Evolutionary conservation across 1,139 yeast species (phyloP).

Genomic region (Scheffersomyces stambukii): DNA sequence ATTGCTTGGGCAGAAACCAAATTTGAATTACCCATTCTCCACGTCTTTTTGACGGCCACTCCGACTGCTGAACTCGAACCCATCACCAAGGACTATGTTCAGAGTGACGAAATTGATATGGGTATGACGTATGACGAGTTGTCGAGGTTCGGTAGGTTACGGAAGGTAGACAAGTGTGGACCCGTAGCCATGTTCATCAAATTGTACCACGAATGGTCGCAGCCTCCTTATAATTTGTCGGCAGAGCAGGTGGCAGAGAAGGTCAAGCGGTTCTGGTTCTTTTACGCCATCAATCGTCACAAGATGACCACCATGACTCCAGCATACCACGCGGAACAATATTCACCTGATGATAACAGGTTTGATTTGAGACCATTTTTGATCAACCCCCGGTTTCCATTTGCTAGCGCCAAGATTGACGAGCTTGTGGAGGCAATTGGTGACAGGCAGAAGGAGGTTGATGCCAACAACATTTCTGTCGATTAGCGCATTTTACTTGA

Average conservation of each 20-base stretch:
- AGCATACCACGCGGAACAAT: slow-evolving; percentile 94
- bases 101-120: slow-evolving; percentile 96
- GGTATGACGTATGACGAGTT: slow-evolving; percentile 96
- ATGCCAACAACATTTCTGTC: slow-evolving; percentile 21
- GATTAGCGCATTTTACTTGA: slow-evolving; percentile 15
- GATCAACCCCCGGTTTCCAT: slow-evolving; percentile 84
- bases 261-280: slow-evolving; percentile 88
- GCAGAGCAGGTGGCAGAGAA: slow-evolving; percentile 87
- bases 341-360: slow-evolving; percentile 96
- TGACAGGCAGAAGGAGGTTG: slow-evolving; percentile 28
- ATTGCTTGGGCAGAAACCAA: slow-evolving; percentile 71
- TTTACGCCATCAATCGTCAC: slow-evolving; percentile 91
- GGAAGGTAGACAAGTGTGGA: slow-evolving; percentile 93
- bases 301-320: slow-evolving; percentile 97
- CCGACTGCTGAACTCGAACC: slow-evolving; percentile 99
- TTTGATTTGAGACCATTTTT: slow-evolving; percentile 92
- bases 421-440: slow-evolving; percentile 56
- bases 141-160: slow-evolving; percentile 82
- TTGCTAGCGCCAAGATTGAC: slow-evolving; percentile 88
- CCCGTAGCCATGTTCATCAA: slow-evolving; percentile 93
- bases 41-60: slow-evolving; percentile 78
- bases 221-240: slow-evolving; percentile 55
- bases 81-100: slow-evolving; percentile 84
- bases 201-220: slow-evolving; percentile 89
- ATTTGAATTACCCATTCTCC: slow-evolving; percentile 72